phyloP scores from a whole-genome alignment of 495 filamentous ascomycete species.

The Hapsidospora chrysogenum region DNA sequence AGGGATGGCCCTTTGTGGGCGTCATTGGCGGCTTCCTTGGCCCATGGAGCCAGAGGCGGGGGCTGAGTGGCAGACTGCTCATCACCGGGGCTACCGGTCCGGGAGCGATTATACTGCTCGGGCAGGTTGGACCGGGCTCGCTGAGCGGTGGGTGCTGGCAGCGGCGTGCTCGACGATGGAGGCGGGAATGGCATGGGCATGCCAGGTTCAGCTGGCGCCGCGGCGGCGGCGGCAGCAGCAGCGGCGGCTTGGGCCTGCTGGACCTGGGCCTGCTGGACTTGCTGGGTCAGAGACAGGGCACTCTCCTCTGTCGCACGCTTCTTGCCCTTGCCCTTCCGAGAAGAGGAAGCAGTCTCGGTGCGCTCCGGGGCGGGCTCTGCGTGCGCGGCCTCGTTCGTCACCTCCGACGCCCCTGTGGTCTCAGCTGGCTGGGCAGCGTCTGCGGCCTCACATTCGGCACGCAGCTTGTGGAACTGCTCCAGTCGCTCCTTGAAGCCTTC shows the following conservation, averaged over 20 bases:
- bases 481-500: conserved; percentile 35
- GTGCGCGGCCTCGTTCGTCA: conserved; percentile 2
- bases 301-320: conserved; percentile 6
- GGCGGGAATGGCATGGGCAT: conserved; percentile 63
- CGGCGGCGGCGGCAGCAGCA: conserved; percentile 31
- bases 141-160: conserved; percentile 77
- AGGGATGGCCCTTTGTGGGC: conserved; percentile 76
- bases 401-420: conserved; percentile 5
- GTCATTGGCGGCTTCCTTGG: conserved; percentile 53
- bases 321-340: background rate
- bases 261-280: conserved; percentile 73
- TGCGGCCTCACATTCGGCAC: conserved; percentile 38
- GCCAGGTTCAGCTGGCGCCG: conserved; percentile 46
- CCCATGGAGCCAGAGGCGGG: conserved; percentile 81
- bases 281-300: conserved; percentile 60
- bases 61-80: conserved; percentile 24
- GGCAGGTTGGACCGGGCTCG: conserved; percentile 69
- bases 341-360: background rate
- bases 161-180: conserved; percentile 41
- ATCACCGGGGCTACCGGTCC: conserved; percentile 51
- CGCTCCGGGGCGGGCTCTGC: background rate
- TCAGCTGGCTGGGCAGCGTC: conserved; percentile 8
- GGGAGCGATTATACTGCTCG: conserved; percentile 60
- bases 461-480: conserved; percentile 36
- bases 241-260: conserved; percentile 49